Base-by-base conservation (phyloP, 2,329 filamentous ascomycete genomes). In the Sporothrix sp. region DNA sequence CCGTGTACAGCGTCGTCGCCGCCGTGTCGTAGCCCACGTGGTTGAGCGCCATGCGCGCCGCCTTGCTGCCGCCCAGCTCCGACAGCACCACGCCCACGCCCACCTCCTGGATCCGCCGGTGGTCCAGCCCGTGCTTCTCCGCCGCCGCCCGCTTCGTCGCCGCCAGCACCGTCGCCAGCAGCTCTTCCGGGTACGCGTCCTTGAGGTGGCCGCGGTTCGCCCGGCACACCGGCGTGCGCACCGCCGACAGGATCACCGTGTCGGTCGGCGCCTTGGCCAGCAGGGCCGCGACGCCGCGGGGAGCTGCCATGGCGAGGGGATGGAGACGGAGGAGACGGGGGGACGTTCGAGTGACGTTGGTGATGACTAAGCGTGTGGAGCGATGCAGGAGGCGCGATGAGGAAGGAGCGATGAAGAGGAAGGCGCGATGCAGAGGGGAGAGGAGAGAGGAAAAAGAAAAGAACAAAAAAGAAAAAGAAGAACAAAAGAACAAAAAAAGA, bases 61-160 rank as follows among this genome's bases (percentile, higher is more conserved):
- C 89, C 72, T 96, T 96, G 59, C 79, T 83, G 52, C 90, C 90
- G 57, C 90, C 90, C 13, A 96, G 84, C 66, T 95, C 89, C 25
- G 87, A 88, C 50, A 96, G 81, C 4, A 96, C 90, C 30, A 88
- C 89, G 58, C 90, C 91, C 51, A 96, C 82, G 56, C 82, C 84
- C 3, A 96, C 79, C 62, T 96, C 91, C 59, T 94, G 75, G 57
- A 91, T 81, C 42, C 75, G 68, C 3, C 76, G 68, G 0, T 85
- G 80, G 59, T 86, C 78, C 54, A 93, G 79, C 58, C 81, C 80
- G 2, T 87, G 85, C 62, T 85, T n/a, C 84, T 36, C 81, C 80
- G 37, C 43, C n/a, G 45, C 49, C 25, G 43, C 25, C 52, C 78
- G 76, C 47, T 89, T 74, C 0, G 85, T 90, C 18, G 85, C 85